Evolutionary conservation across 192 early-diverging fungal species (phyloP), one percentile per base, ranked within the genome.

Genomic region (Coemansia sp.): DNA sequence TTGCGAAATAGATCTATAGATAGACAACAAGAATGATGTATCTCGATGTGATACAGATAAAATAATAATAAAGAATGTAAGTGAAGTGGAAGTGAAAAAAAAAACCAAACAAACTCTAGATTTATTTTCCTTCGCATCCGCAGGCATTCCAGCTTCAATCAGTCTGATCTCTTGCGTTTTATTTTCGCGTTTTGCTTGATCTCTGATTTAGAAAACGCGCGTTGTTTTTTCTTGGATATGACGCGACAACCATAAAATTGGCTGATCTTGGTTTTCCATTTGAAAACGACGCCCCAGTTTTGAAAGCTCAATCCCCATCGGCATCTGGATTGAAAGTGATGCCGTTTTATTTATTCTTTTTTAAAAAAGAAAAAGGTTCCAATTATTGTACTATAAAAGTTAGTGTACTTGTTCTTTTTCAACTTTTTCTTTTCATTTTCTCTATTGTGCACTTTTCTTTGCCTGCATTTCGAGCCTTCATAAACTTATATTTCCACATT

Each of bases 111-210:
- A 54, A 54, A 22, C 11, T 45, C 7, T 45, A 5, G 17, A 45
- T 45, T 45, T 45, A 3, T 45, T 12, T 12, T 45, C 4, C 17
- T 45, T 12, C 12, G 10, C 42, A 12, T 45, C 7, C 42, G 42
- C 42, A 45, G 42, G 17, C 42, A 45, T 12, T 3, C 42, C 12
- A 45, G 5, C 10, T 16, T 20, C 48, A 50, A 54, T 29, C 6
- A 54, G 22, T 25, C 22, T 25, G 22, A 25, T 25, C 22, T 25
- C 22, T 1, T 10, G 51, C 51, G 51, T 38, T 58, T 0, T n/a
- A 14, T 58, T 31, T 58, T 58, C 56, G 56, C 56, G 56, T 58
- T 58, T 18, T 3, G 51, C 18, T 30, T 30, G 22, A 25, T 25
- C 22, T 25, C 22, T 25, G 22, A 25, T 25, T 25, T 25, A 57